A percentile compares a stretch with the other conserved stretches of the same genome.
Conservation (phyloP, 2,329 filamentous ascomycete genomes). For the Sphaceloma murrayae region DNA sequence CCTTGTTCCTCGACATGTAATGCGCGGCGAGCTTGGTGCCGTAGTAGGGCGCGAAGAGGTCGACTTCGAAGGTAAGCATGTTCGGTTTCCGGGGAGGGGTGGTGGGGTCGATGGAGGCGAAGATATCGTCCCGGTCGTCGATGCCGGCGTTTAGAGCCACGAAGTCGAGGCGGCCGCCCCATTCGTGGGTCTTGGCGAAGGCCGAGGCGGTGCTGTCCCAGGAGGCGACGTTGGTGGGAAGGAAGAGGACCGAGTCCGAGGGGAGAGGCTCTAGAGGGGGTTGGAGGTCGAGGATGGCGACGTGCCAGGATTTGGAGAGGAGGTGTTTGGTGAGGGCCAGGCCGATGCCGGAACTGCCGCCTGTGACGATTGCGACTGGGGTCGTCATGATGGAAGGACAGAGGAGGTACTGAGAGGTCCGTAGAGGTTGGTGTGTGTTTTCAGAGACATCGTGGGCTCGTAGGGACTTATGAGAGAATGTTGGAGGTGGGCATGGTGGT, state of each 20-base stretch:
- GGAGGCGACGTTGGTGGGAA: slow-evolving; percentile 28
- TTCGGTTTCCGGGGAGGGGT: slow-evolving; percentile 27
- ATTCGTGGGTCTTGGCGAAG: slow-evolving; percentile 23
- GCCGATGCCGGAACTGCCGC: slow-evolving; percentile 38
- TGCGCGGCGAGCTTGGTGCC: slow-evolving; percentile 32
- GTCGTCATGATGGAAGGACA: slow-evolving; percentile 26
- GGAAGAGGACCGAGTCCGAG: slow-evolving; percentile 27
- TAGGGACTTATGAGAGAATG: neutral
- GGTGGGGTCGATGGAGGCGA: slow-evolving; percentile 22
- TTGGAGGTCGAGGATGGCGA: slow-evolving; percentile 40
- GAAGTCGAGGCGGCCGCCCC: slow-evolving; percentile 26
- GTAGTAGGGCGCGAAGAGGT: slow-evolving; percentile 29
- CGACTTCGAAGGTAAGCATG: slow-evolving; percentile 29
- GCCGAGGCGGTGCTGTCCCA: slow-evolving; percentile 23
- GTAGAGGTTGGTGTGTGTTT: neutral
- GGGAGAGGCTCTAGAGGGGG: slow-evolving; percentile 24
- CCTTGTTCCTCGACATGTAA: slow-evolving; percentile 27
- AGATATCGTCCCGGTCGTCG: slow-evolving; percentile 30
- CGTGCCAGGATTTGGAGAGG: slow-evolving; percentile 31
- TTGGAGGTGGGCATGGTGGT: slow-evolving; percentile 2
- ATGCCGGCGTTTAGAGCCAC: slow-evolving; percentile 29
- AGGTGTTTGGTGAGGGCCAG: slow-evolving; percentile 37
- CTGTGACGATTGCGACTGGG: slow-evolving; percentile 38
- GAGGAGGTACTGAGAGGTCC: neutral
- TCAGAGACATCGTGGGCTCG: neutral